Conservation (phyloP, 306 rosid species). For the Argentina anserina region DNA sequence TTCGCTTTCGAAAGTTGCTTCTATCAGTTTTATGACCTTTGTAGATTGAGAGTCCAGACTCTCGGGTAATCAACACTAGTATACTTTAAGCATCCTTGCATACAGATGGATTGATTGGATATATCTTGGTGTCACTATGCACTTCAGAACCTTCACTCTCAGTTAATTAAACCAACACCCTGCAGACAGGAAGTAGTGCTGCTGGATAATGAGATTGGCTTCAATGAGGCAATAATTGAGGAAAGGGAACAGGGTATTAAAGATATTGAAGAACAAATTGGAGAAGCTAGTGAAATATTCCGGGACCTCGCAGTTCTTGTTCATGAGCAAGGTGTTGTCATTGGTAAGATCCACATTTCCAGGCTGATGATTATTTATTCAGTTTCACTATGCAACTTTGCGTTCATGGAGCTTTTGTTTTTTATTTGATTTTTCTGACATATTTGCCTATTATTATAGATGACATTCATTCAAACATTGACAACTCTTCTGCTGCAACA, state of each 20-base stretch:
- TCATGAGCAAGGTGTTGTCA: slow-evolving; percentile 73
- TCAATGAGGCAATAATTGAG: slow-evolving; percentile 82
- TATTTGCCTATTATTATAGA: slow-evolving; percentile 34
- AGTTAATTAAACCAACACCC: slow-evolving; percentile 25
- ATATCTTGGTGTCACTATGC: neutral
- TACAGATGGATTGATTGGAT: neutral
- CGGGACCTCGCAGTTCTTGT: slow-evolving; percentile 85
- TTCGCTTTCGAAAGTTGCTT: slow-evolving; percentile 2
- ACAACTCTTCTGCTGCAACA: slow-evolving; percentile 57
- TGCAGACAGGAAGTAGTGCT: slow-evolving; percentile 62
- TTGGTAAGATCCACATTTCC: slow-evolving; percentile 41
- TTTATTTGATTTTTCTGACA: slow-evolving; percentile 11
- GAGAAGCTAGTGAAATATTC: slow-evolving; percentile 68
- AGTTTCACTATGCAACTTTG: slow-evolving; percentile 12
- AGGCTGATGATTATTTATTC: slow-evolving; percentile 3
- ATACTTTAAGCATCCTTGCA: neutral
- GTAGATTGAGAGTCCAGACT: slow-evolving; percentile 4
- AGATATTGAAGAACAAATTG: slow-evolving; percentile 73
- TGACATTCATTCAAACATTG: slow-evolving; percentile 64
- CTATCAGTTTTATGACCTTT: neutral
- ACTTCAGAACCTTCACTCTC: slow-evolving; percentile 1
- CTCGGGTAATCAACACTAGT: neutral
- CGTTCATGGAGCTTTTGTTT: neutral
- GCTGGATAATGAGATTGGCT: slow-evolving; percentile 61
- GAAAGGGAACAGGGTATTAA: slow-evolving; percentile 77